phyloP scores from a whole-genome alignment of 2,329 filamentous ascomycete species.

The Dendryphion nanum region DNA sequence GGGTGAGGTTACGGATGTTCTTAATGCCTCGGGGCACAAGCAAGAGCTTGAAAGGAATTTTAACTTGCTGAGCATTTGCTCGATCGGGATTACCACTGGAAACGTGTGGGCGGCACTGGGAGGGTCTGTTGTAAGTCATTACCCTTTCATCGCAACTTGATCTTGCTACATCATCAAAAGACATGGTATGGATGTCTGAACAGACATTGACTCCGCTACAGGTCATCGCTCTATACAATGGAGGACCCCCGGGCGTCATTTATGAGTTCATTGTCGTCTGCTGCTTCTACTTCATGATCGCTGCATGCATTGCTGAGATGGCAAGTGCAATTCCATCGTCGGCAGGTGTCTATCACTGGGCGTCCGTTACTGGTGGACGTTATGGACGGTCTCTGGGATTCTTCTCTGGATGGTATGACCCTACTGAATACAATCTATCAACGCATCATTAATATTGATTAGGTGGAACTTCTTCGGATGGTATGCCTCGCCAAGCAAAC shows the following conservation, averaged over 20 bases:
- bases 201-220: conserved; percentile 6
- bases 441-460: not conserved
- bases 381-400: conserved; percentile 50
- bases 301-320: conserved; percentile 52
- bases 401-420: conserved; percentile 48
- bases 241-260: conserved; percentile 47
- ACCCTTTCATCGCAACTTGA: no score
- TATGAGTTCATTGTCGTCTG: conserved; percentile 51
- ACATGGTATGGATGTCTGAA: not conserved
- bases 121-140: conserved; percentile 44
- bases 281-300: conserved; percentile 53
- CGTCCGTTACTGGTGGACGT: conserved; percentile 49
- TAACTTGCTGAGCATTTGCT: conserved; percentile 47
- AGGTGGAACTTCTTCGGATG: conserved; percentile 54
- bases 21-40: conserved; percentile 53
- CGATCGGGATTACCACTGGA: conserved; percentile 46
- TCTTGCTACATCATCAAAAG: no score
- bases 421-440: not conserved
- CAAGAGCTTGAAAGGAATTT: conserved; percentile 54
- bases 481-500: not conserved
- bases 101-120: conserved; percentile 48
- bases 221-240: conserved; percentile 46
- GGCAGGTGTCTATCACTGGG: conserved; percentile 54
- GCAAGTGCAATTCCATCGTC: conserved; percentile 45
- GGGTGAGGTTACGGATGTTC: conserved; percentile 30